A percentile compares a stretch with the other conserved stretches of the same genome.
These are phyloP conservation scores for Microstegium vimineum DNA, from an alignment of 176 grass and related monocot species.

Conservation along the genomic window DNA sequence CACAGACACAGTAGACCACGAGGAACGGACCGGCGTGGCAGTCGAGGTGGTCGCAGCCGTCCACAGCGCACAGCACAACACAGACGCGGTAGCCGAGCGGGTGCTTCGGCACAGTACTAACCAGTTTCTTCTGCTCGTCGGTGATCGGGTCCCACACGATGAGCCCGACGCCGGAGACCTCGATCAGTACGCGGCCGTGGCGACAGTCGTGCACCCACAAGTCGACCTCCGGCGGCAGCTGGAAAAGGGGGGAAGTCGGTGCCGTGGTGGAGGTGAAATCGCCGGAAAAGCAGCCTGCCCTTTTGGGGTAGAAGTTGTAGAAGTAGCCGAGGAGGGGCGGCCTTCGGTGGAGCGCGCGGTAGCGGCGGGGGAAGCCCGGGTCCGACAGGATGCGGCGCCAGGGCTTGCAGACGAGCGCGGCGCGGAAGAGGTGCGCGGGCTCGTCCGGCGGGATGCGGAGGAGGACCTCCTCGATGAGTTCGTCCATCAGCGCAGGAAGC, in stretches of 20 bases:
- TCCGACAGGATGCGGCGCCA: background rate
- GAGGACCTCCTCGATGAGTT: background rate
- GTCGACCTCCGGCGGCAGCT: background rate
- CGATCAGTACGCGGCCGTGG: background rate
- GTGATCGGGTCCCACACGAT: background rate
- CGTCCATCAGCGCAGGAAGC: background rate
- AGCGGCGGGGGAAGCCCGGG: background rate
- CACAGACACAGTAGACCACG: background rate
- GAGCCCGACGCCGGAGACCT: fast-evolving
- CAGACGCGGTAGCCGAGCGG: background rate
- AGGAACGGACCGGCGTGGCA: background rate
- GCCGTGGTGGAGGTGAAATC: too few relatives aligned
- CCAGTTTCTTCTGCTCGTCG: background rate
- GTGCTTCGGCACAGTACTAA: background rate
- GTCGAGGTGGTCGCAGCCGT: background rate
- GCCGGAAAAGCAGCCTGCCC: too few relatives aligned
- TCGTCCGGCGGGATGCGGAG: slow-evolving; percentile 16
- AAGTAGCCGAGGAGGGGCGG: background rate
- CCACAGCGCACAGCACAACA: background rate
- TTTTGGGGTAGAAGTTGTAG: background rate
- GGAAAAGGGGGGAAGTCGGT: background rate
- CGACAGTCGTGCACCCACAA: background rate
- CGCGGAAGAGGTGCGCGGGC: background rate
- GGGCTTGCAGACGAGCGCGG: slow-evolving; percentile 1
- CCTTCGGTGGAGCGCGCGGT: background rate